Percentiles rank a stretch among this genome's conserved stretches.
These are phyloP conservation scores for Fusarium abutilonis DNA, from an alignment of 2,329 filamentous ascomycete genomes.

Conservation along the genomic window DNA sequence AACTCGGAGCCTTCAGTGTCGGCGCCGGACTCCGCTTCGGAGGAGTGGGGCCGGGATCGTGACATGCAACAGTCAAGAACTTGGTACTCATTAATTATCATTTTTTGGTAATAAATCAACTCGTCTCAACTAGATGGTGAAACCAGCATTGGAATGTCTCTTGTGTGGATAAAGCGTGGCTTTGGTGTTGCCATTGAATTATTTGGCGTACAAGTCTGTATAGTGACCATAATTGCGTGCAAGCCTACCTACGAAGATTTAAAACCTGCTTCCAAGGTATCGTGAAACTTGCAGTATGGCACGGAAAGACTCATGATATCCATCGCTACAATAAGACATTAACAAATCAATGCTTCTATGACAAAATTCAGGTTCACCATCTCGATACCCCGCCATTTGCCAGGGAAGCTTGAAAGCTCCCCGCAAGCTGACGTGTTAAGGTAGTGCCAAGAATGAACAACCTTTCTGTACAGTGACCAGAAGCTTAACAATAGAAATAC, in stretches of 20 bases:
- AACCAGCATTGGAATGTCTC: no score
- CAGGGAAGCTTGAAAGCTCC: constrained; percentile 19
- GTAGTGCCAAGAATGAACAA: constrained; percentile 17
- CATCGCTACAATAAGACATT: constrained; percentile 2
- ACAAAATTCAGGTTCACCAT: constrained; percentile 17
- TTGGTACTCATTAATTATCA: no score
- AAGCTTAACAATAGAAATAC: neutral
- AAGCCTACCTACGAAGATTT: no score
- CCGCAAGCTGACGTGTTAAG: constrained; percentile 31
- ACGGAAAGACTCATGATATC: constrained; percentile 1
- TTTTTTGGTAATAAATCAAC: no score
- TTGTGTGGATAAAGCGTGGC: no score
- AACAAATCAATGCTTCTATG: constrained; percentile 9
- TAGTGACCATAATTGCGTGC: no score
- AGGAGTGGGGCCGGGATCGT: constrained; percentile 23
- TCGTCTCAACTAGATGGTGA: no score
- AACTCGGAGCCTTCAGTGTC: constrained; percentile 1
- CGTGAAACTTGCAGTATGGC: constrained; percentile 6
- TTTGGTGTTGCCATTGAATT: no score
- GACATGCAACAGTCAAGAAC: neutral
- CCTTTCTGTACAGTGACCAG: constrained; percentile 1
- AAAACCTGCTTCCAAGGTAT: constrained; percentile 29
- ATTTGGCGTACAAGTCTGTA: no score
- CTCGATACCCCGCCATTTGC: constrained; percentile 32
- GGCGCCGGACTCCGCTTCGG: constrained; percentile 14